phyloP scores from a whole-genome alignment of 2,329 filamentous ascomycete genomes.

The Ophiostoma piceae region DNA sequence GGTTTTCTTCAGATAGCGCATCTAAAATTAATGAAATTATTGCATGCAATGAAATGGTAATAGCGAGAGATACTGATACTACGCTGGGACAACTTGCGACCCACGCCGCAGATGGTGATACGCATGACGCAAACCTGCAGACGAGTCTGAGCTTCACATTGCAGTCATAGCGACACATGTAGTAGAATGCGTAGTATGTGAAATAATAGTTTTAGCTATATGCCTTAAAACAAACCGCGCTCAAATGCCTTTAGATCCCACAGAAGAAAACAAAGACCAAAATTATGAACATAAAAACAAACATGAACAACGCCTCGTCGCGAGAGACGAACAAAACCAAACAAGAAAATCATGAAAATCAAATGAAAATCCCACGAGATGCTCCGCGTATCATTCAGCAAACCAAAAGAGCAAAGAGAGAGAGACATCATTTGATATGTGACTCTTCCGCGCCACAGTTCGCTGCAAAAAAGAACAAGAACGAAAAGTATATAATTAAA shows the following conservation, averaged over 20 bases:
- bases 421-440: not conserved
- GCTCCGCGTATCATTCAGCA: not conserved
- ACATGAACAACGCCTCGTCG: not conserved
- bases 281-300: slow-evolving; percentile 1
- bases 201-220: not conserved
- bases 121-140: not conserved
- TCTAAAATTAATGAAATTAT: not conserved
- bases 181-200: not conserved
- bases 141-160: not conserved
- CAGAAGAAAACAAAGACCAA: not conserved
- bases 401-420: not conserved
- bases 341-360: not conserved
- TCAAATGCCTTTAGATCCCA: not conserved
- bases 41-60: not conserved
- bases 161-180: not conserved
- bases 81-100: not conserved
- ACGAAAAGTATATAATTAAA: not conserved
- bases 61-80: not conserved
- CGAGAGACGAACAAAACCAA: slow-evolving; percentile 4
- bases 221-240: slow-evolving; percentile 10
- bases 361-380: slow-evolving; percentile 1
- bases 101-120: slow-evolving; percentile 7
- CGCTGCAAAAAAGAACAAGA: not conserved
- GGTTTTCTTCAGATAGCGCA: not conserved
- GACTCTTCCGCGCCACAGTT: not conserved